phyloP scores from a whole-genome alignment of 2,329 filamentous ascomycete genomes.

The Simplicillium aogashimaense region DNA sequence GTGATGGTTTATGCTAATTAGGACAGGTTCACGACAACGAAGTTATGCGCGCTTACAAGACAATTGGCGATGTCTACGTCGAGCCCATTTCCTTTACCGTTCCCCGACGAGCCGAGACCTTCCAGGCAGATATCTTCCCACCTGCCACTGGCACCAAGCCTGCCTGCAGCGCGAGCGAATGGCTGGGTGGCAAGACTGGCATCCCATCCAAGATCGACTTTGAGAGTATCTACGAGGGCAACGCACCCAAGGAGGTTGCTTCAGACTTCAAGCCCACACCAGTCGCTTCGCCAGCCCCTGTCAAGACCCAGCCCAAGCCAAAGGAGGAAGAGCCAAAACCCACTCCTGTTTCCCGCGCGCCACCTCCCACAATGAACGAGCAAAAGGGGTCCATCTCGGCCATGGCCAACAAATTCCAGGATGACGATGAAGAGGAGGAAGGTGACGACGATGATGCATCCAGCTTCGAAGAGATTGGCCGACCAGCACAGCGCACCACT shows the following conservation, averaged over 20 bases:
- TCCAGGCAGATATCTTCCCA: constrained; percentile 95
- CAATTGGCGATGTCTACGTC: constrained; percentile 86
- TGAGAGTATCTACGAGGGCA: constrained; percentile 82
- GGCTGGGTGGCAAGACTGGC: constrained; percentile 76
- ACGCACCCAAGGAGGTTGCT: constrained; percentile 66
- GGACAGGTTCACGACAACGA: constrained; percentile 83
- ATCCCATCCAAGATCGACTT: constrained; percentile 88
- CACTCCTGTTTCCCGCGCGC: constrained; percentile 27
- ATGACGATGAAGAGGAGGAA: constrained; percentile 53
- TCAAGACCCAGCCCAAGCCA: constrained; percentile 24
- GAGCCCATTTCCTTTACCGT: constrained; percentile 98
- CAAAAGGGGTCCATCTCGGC: constrained; percentile 81
- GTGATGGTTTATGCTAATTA: constrained; percentile 12
- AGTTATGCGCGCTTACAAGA: constrained; percentile 93
- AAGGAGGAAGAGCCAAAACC: constrained; percentile 41
- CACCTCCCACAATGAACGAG: constrained; percentile 65
- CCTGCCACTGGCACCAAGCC: constrained; percentile 73
- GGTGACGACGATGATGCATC: constrained; percentile 55
- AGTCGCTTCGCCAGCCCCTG: constrained; percentile 31
- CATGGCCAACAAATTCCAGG: constrained; percentile 79
- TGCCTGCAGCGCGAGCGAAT: constrained; percentile 70
- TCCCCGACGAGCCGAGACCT: constrained; percentile 82
- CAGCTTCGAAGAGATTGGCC: constrained; percentile 78
- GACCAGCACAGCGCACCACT: constrained; percentile 55
- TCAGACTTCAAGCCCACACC: constrained; percentile 54